These are phyloP conservation scores for Yarrowia bubula DNA, from an alignment of 805 yeast genomes.

Conservation along the genomic window DNA sequence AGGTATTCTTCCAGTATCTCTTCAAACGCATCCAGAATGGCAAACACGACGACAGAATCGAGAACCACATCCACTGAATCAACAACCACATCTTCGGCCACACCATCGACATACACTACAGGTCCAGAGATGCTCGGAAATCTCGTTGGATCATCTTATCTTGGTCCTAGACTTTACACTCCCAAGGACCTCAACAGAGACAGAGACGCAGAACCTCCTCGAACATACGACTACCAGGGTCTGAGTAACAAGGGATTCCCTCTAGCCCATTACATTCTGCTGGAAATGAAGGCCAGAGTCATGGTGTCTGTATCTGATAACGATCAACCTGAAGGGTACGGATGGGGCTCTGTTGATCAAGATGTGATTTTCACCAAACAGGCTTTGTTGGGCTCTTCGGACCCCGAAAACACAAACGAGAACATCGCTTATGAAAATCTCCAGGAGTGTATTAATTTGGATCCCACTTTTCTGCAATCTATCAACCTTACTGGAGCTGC, in stretches of 20 bases:
- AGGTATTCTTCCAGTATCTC: neutral
- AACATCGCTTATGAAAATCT: conserved; percentile 14
- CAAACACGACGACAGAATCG: neutral
- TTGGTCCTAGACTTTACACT: conserved; percentile 29
- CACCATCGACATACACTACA: neutral
- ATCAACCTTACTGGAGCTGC: conserved; percentile 30
- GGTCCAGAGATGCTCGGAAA: conserved; percentile 10
- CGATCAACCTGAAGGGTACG: conserved; percentile 11
- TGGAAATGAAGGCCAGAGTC: conserved; percentile 12
- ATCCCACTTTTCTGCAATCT: conserved; percentile 27
- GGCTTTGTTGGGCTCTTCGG: conserved; percentile 8
- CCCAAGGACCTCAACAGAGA: conserved; percentile 29
- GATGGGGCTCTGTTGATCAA: conserved; percentile 2
- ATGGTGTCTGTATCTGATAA: neutral
- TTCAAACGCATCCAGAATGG: neutral
- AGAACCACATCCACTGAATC: neutral
- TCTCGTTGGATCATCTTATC: neutral
- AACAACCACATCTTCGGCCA: neutral
- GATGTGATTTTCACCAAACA: conserved; percentile 14
- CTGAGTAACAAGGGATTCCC: conserved; percentile 13
- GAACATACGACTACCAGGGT: conserved; percentile 17
- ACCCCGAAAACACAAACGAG: conserved; percentile 4
- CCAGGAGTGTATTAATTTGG: conserved; percentile 4
- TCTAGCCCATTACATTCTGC: conserved; percentile 6
- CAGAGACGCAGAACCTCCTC: neutral